Evolutionary conservation across 768 basidiomycete genomes (phyloP), one percentile per base, ranked within the genome.

Genomic region (Calocybe indica): DNA sequence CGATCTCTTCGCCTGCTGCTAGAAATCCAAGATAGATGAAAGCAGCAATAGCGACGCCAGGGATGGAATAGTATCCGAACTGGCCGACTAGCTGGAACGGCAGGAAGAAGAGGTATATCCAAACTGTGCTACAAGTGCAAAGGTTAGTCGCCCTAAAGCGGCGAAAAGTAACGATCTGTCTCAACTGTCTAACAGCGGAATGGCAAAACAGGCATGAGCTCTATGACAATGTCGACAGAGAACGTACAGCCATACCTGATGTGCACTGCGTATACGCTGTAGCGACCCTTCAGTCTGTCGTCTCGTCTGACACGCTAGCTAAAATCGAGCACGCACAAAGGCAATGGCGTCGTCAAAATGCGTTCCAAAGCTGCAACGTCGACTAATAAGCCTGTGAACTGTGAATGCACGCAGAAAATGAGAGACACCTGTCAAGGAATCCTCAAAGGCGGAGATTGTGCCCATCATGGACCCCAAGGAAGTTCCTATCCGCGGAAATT

Each of bases 1-100:
- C 82, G 40, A 82, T 83, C 56, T 82, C 83, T 54, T 83, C 79
- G 14, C 80, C 85, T 1, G 84, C 82, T 6, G 85, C 82, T 14
- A 89, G 58, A 61, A 88, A 85, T 15, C 83, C 85, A n/a, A 88
- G 73, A 62, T 84, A 87, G 46, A 85, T 83, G 63, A 85, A 84
- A 0, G 81, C 67, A 1, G 84, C 82, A 37, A 86, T 72, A 11
- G 71, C 70, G 5, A 83, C 81, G 35, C 83, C 84, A 1, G 80
- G 79, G 37, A 88, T 79, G 5, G 83, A 75, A 58, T 78, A 76
- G 71, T 82, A 87, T 8, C 65, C 69, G 54, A 87, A 82, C 32
- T 75, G 73, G 38, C 67, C 67, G 43, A 83, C 75, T 6, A 87
- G 71, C 61, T 89, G 85, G 74, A 89, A 86, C 1, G 85, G 87